Evolutionary conservation across 2,329 filamentous ascomycete genomes (phyloP), one percentile per base, ranked within the genome.

Genomic region (Talaromyces marneffei): DNA sequence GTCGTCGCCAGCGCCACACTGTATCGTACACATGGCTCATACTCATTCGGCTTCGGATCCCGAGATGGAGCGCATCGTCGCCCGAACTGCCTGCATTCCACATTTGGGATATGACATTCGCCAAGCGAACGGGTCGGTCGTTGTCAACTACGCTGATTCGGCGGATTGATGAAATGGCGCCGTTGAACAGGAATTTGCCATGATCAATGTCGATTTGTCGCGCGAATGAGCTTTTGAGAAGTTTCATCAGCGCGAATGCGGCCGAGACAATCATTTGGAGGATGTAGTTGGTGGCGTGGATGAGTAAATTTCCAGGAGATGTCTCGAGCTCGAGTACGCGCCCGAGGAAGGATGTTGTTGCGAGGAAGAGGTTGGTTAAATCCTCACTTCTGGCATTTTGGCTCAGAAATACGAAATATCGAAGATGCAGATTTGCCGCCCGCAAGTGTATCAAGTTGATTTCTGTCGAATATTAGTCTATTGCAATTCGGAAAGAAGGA

Each of bases 21-120:
- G 83, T 85, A 68, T 88, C 86, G 67, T 85, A 87, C 2, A 87
- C 81, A 48, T 87, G 80, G 62, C 83, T 86, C 78, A 87, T 84
- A 66, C 84, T 87, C 79, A 86, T 87, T 10, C 85, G 78, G 64
- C 83, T 86, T 39, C 84, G 82, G 31, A 88, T 82, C 62, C 84
- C 85, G 9, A 88, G 79, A 61, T 85, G 82, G 10, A 87, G 73
- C 20, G 71, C 71, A 62, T 76, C 74, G 40, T 77, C 74, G 16
- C 69, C 71, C 0, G 62, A 55, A 18, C 67, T 67, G 25, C 75
- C 75, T 4, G 75, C 80, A 67, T 84, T 84, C 85, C 85, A 87
- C 44, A 88, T 79, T 67, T 87, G 85, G 2, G 85, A 83, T 25
- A 87, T 74, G 3, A 87, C 85, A 70, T 87, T 85, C 1, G 85